Base-by-base conservation (phyloP, 257 asterid species). In the Eustoma russellianum region DNA sequence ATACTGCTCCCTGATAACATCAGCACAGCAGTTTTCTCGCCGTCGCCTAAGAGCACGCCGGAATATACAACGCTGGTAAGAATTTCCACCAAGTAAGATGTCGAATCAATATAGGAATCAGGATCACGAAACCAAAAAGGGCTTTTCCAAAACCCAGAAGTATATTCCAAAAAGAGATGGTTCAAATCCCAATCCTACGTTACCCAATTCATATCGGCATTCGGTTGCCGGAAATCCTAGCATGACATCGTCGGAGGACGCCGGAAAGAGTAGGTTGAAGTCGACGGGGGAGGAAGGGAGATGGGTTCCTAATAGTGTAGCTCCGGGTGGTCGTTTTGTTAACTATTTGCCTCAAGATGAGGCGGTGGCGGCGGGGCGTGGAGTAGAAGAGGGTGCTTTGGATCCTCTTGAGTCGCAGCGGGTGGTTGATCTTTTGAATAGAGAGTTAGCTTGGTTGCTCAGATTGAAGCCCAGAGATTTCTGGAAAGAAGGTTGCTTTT, bases 311-410 rank as follows among this genome's bases (percentile, higher is more conserved):
- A 52, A 38, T 33, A 38, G 14, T 34, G 33, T 48, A 38, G 63
- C 70, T 16, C 70, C 54, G 0, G 46, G 66, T 69, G 92, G 94
- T 54, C 79, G 60, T 60, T 91, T 77, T 43, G 90, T 91, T 3
- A 67, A 77, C 64, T 91, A 91, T 69, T 78, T 91, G 79, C 97
- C 98, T 11, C 98, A 91, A 76, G 98, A 91, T 62, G 98, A 91
- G 59, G 97, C 98, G 13, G 93, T 91, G 70, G 97, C 97, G 50
- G 74, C 83, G 50, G 98, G 98, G 40, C 80, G 76, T 19, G 82
- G 87, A 11, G 72, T 86, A 13, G 79, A 91, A 17, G 85, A 84
- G 28, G 98, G 97, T 17, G 98, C 88, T 13, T 71, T 85, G 84
- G 94, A 92, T 70, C 84, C 98, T 15, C 74, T 77, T 41, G 97